These are phyloP conservation scores for Apiospora phragmitis DNA, from an alignment of 2,329 filamentous ascomycete species.

Conservation along the genomic window DNA sequence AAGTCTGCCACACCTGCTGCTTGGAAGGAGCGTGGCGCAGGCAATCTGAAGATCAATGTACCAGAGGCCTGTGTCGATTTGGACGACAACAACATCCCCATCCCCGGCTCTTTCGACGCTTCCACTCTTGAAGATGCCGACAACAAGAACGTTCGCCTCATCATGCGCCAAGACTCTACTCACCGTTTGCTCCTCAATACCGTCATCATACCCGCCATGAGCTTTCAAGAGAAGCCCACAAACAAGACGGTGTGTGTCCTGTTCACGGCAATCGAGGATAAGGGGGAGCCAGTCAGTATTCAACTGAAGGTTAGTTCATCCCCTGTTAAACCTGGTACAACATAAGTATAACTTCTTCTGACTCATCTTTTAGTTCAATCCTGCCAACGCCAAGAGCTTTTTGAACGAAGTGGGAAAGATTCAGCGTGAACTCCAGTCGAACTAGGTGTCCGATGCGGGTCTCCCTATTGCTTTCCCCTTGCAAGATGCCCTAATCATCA, in stretches of 20 bases:
- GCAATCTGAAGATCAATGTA: conserved; percentile 83
- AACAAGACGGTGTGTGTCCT: conserved; percentile 70
- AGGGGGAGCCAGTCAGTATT: conserved; percentile 56
- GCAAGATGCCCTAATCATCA: background rate
- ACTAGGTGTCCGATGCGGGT: conserved; percentile 21
- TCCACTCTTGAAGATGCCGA: conserved; percentile 51
- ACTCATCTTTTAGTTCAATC: conserved; percentile 47
- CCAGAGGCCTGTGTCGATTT: conserved; percentile 57
- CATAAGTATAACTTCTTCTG: background rate
- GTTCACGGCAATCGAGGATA: conserved; percentile 63
- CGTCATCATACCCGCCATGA: conserved; percentile 74
- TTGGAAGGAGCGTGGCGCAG: conserved; percentile 89
- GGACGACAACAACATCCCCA: conserved; percentile 45
- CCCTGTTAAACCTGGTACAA: background rate
- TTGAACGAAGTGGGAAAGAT: conserved; percentile 50
- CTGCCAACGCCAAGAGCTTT: conserved; percentile 53
- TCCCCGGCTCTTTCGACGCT: conserved; percentile 56
- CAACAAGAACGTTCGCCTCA: conserved; percentile 65
- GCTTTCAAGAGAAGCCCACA: conserved; percentile 74
- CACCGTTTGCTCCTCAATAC: conserved; percentile 86
- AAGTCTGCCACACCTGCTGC: conserved; percentile 56
- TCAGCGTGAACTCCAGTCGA: conserved; percentile 49
- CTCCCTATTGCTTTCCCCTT: background rate
- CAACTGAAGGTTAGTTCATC: conserved; percentile 57
- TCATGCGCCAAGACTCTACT: conserved; percentile 91